Evolutionary conservation across 176 grass and related monocot genomes (phyloP), one percentile per base, ranked within the genome.

Genomic region (Carex myosuroides): DNA sequence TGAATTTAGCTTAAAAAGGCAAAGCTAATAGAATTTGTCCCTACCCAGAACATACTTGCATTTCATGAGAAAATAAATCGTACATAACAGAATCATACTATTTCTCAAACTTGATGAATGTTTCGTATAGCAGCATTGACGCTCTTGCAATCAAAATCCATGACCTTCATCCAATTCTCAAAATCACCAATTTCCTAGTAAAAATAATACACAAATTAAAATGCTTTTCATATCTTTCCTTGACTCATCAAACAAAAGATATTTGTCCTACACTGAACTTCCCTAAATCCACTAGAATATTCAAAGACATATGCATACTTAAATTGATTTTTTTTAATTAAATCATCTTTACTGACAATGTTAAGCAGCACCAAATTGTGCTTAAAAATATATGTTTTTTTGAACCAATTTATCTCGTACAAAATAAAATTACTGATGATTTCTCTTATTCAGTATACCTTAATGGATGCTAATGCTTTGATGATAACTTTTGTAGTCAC

Each of bases 61-160:
- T 0, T 62, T 71, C 3, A 41, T 71, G 22, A 54, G 8, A 37
- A 26, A 76, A 20, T 63, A 62, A 62, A 17, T 68, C 46, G 13
- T 67, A 68, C 39, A 64, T 11, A 61, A 71, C 12, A 75, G 54
- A 86, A 39, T 54, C 67, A 73, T 37, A 60, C 71, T 85, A 14
- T 63, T 22, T 24, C 21, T 91, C 85, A 96, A 68, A 73, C 60
- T 55, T 85, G 85, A 85, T 89, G 87, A 80, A 96, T 96, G 17
- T 86, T 92, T 67, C 86, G 79, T 56, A 93, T 91, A 69, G 86
- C 89, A 78, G 92, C 89, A 88, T 94, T 93, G 76, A 93, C 84
- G 79, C 85, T 86, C 94, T 98, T 92, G 79, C 92, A 92, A 80
- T 93, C 91, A 11, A 91, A 93, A 61, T 90, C 91, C 88, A 94